phyloP scores from a whole-genome alignment of 2,329 filamentous ascomycete species.

The Orbilia blumenaviensis region DNA sequence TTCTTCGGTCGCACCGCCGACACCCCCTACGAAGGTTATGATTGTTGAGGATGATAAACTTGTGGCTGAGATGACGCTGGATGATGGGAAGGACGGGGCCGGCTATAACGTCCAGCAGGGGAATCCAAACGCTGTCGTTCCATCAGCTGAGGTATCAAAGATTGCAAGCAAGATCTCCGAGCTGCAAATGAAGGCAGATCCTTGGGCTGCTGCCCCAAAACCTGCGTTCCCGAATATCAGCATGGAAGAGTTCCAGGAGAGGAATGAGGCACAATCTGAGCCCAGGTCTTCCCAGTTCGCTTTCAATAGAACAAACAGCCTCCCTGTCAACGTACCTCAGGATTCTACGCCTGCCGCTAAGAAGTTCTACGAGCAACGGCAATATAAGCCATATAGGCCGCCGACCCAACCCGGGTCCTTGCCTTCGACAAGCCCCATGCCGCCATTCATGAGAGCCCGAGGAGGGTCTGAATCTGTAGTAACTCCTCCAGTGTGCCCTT shows the following conservation, averaged over 20 bases:
- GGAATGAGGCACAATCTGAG: slow-evolving; percentile 24
- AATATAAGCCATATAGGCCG: slow-evolving; percentile 50
- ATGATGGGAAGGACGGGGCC: slow-evolving; percentile 30
- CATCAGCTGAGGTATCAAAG: slow-evolving; percentile 44
- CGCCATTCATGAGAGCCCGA: slow-evolving; percentile 21
- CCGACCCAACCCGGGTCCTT: slow-evolving; percentile 6
- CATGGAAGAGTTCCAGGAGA: slow-evolving; percentile 50
- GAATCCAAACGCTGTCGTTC: slow-evolving; percentile 45
- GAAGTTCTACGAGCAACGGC: slow-evolving; percentile 26
- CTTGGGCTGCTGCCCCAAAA: slow-evolving; percentile 34
- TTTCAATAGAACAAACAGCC: slow-evolving; percentile 43
- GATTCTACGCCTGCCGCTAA: not conserved
- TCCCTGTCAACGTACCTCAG: slow-evolving; percentile 35
- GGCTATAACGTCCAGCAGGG: slow-evolving; percentile 49
- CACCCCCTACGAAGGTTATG: slow-evolving; percentile 52
- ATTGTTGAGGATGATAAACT: slow-evolving; percentile 46
- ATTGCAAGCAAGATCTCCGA: slow-evolving; percentile 51
- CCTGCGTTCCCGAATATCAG: slow-evolving; percentile 38
- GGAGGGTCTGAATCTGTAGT: slow-evolving; percentile 29
- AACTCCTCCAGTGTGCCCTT: slow-evolving; percentile 26
- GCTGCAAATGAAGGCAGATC: slow-evolving; percentile 46
- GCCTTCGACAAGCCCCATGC: not conserved
- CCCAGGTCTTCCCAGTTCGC: slow-evolving; percentile 22
- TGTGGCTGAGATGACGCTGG: slow-evolving; percentile 39
- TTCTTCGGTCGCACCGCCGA: slow-evolving; percentile 37